phyloP scores from a whole-genome alignment of 202 grass and related monocot species.

The Saccharum hybrid region DNA sequence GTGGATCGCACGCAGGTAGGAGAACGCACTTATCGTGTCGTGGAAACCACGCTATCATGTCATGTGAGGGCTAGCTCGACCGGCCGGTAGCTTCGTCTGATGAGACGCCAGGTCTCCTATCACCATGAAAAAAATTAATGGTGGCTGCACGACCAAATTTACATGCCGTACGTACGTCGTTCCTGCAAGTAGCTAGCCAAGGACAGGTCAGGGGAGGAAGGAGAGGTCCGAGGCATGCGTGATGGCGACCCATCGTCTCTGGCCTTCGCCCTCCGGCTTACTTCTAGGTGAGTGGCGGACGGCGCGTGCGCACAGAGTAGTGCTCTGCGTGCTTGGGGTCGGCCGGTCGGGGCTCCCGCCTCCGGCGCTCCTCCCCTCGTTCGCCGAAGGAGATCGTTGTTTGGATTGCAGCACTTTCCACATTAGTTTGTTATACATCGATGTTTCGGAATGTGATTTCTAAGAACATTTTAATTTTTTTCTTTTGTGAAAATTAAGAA shows the following conservation, averaged over 20 bases:
- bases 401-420: not conserved
- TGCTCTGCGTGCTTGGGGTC: not conserved
- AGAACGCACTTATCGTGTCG: constrained; percentile 52
- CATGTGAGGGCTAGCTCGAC: not conserved
- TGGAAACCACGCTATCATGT: constrained; percentile 34
- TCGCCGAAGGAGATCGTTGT: constrained; percentile 7
- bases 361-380: no score
- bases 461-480: no score
- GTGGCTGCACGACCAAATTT: not conserved
- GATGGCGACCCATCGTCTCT: constrained; percentile 28
- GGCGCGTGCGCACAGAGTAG: constrained; percentile 17
- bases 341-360: not conserved
- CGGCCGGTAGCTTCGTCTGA: not conserved
- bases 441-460: no score
- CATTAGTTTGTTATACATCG: no score
- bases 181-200: not conserved
- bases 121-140: not conserved
- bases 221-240: not conserved
- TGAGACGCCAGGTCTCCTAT: constrained; percentile 56
- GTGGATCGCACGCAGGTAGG: constrained; percentile 21
- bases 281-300: not conserved
- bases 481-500: no score
- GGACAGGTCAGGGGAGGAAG: no score
- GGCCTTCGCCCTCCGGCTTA: constrained; percentile 10
- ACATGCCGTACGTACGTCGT: constrained; percentile 27